Conservation (phyloP, 495 filamentous ascomycete genomes). For the Pyronema omphalodes region DNA sequence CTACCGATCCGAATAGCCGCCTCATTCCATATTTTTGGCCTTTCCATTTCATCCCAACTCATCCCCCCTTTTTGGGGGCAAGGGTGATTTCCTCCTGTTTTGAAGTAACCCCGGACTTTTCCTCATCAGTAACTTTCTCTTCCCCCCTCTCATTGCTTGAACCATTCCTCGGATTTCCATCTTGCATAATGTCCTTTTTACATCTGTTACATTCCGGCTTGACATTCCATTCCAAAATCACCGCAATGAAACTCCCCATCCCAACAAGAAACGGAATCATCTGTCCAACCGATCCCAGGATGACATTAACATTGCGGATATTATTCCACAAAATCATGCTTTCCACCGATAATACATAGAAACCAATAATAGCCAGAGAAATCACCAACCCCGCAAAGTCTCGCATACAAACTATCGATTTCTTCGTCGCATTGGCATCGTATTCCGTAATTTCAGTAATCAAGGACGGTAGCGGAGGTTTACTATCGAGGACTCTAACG, state of each 20-base stretch:
- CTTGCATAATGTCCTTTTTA: no score
- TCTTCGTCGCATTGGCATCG: background rate
- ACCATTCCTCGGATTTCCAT: no score
- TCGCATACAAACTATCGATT: background rate
- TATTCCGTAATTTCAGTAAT: background rate
- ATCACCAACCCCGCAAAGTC: background rate
- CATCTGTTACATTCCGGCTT: background rate
- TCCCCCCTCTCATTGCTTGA: no score
- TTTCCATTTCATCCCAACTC: no score
- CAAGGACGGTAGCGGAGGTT: background rate
- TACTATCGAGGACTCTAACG: background rate
- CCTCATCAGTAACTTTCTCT: no score
- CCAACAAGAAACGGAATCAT: background rate
- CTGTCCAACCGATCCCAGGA: background rate
- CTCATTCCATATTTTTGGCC: no score
- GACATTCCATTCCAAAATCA: background rate
- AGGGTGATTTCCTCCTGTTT: no score
- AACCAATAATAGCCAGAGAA: background rate
- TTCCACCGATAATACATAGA: background rate
- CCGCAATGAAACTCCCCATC: background rate
- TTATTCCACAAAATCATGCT: background rate
- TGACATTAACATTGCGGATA: background rate
- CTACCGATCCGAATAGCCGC: no score
- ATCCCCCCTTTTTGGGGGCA: no score
- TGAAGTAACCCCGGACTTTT: no score